phyloP scores from a whole-genome alignment of 768 basidiomycete genomes.

The Suillus ampliporus region DNA sequence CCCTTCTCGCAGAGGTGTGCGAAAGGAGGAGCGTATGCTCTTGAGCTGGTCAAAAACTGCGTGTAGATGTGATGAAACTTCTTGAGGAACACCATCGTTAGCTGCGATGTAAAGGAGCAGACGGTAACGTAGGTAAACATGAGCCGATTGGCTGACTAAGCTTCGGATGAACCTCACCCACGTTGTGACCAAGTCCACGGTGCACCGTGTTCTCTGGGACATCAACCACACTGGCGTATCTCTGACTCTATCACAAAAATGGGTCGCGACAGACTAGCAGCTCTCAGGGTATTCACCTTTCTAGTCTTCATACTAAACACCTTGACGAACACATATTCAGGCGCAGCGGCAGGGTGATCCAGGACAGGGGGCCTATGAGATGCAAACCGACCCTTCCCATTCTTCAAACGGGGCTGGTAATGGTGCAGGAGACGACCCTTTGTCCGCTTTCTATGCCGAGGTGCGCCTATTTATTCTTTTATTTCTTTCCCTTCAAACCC shows the following conservation, averaged over 20 bases:
- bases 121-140: too few species aligned
- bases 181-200: neutral
- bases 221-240: conserved; percentile 1
- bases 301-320: conserved; percentile 57
- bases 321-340: conserved; percentile 62
- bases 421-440: conserved; percentile 12
- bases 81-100: too few species aligned
- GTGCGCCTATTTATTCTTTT: conserved; percentile 16
- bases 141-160: too few species aligned
- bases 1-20: too few species aligned
- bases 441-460: conserved; percentile 41
- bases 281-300: conserved; percentile 74
- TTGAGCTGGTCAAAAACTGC: too few species aligned
- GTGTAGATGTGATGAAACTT: too few species aligned
- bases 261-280: conserved; percentile 79
- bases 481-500: neutral
- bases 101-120: too few species aligned
- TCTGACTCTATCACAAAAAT: conserved; percentile 38
- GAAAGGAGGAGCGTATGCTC: too few species aligned
- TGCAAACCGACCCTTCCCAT: conserved; percentile 26
- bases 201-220: neutral
- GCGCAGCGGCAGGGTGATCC: conserved; percentile 55
- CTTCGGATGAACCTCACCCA: too few species aligned
- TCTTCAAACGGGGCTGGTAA: conserved; percentile 35
- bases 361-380: conserved; percentile 29